These are phyloP conservation scores for Pelargonium citronellum DNA, from an alignment of 441 rosid species.

Conservation along the genomic window DNA sequence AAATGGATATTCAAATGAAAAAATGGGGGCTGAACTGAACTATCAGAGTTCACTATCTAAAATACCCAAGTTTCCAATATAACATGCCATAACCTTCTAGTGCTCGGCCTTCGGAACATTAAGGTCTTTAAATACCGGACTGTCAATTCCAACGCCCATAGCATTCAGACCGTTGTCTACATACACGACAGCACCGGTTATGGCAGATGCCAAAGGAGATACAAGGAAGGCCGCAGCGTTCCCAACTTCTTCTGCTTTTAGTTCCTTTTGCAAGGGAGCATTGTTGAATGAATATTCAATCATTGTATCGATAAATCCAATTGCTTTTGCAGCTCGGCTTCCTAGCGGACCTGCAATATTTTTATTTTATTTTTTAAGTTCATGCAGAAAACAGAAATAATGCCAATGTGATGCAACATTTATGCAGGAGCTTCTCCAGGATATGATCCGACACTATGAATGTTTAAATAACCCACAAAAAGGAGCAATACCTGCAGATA, in stretches of 20 bases:
- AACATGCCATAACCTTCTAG: neutral
- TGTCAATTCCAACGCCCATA: constrained; percentile 89
- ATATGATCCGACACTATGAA: too few relatives aligned
- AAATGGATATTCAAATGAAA: too few relatives aligned
- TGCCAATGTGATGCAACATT: neutral
- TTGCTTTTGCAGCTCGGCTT: constrained; percentile 87
- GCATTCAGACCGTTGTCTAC: constrained; percentile 91
- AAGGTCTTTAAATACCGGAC: constrained; percentile 66
- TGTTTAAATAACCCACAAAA: too few relatives aligned
- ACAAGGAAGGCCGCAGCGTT: constrained; percentile 79
- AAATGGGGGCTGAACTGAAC: too few relatives aligned
- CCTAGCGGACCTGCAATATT: constrained; percentile 64
- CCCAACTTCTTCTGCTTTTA: constrained; percentile 85
- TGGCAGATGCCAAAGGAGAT: constrained; percentile 79
- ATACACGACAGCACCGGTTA: constrained; percentile 70
- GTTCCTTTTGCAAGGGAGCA: constrained; percentile 76
- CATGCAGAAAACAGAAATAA: neutral
- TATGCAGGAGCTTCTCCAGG: too few relatives aligned
- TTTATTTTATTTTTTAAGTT: neutral
- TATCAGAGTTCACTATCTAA: too few relatives aligned
- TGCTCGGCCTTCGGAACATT: constrained; percentile 45
- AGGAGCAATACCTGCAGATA: constrained; percentile 54
- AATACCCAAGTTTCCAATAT: too few relatives aligned
- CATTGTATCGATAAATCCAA: constrained; percentile 79
- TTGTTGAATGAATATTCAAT: constrained; percentile 69